These are phyloP conservation scores for Crucihimalaya himalaica DNA, from an alignment of 345 rosid genomes.

Conservation along the genomic window DNA sequence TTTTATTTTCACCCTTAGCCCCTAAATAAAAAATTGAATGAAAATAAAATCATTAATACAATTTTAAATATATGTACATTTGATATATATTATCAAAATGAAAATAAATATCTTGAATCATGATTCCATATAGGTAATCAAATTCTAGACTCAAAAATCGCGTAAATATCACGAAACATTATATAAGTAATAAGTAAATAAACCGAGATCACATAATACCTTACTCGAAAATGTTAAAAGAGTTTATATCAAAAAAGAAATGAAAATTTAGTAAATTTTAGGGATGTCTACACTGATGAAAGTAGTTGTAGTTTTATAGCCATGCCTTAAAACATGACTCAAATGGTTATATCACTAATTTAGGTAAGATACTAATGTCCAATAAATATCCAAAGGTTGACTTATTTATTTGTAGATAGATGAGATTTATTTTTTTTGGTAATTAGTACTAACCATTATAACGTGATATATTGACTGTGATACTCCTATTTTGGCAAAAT, in stretches of 20 bases:
- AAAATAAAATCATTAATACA: background rate
- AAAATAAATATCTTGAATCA: no score
- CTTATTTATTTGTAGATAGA: background rate
- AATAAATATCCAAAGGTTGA: background rate
- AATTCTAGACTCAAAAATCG: no score
- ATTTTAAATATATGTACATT: background rate
- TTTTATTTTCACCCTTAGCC: background rate
- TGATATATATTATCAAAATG: background rate
- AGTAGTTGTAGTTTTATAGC: background rate
- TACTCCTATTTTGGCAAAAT: background rate
- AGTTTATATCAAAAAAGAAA: background rate
- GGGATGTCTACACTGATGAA: background rate
- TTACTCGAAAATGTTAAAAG: background rate
- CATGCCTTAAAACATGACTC: background rate
- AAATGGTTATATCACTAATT: no score
- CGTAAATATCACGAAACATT: no score
- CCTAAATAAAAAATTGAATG: background rate
- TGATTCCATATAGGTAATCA: no score
- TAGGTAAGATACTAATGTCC: background rate
- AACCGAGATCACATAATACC: no score
- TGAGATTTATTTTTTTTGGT: no score
- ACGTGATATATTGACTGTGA: background rate
- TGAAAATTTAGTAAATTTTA: background rate
- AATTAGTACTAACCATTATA: no score
- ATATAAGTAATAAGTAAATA: no score